Percentiles rank a stretch among this genome's conserved stretches.
Evolutionary conservation across 164 flowering plant genomes (phyloP).

Genomic region (Sextonia rubra): DNA sequence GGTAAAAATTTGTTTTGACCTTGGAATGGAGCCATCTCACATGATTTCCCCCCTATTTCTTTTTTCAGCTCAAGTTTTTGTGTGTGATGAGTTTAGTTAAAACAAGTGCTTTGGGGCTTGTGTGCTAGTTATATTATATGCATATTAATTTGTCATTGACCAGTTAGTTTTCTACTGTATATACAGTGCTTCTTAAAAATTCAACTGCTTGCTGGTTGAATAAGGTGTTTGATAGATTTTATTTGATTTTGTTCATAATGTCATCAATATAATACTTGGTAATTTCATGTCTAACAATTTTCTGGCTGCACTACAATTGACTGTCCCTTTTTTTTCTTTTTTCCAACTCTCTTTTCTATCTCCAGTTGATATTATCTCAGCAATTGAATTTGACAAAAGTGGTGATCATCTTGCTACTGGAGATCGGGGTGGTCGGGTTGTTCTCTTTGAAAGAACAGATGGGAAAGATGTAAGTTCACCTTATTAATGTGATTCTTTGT

Average conservation of each 20-base stretch:
- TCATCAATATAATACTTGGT: not conserved
- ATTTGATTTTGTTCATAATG: not conserved
- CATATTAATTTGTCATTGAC: not conserved
- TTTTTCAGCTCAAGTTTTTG: not conserved
- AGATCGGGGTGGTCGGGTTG: slow-evolving; percentile 70
- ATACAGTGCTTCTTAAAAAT: not conserved
- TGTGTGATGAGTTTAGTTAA: not conserved
- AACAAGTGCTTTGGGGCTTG: too few species aligned
- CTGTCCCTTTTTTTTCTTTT: not conserved
- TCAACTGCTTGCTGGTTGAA: not conserved
- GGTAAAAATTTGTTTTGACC: too few species aligned
- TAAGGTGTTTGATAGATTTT: not conserved
- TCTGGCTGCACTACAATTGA: not conserved
- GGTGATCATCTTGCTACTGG: slow-evolving; percentile 67
- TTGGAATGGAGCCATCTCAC: too few species aligned
- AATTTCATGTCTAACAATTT: not conserved
- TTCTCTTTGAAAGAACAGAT: slow-evolving; percentile 60
- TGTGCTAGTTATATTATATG: not conserved
- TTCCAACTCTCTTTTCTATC: not conserved
- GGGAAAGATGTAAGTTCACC: slow-evolving; percentile 35
- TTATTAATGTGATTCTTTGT: not conserved
- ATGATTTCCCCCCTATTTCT: too few species aligned
- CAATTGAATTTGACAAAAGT: slow-evolving; percentile 54
- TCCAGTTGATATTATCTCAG: slow-evolving; percentile 51
- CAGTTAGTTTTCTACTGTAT: too few species aligned